phyloP scores from a whole-genome alignment of 495 filamentous ascomycete genomes.

The Penicillium nucicola region DNA sequence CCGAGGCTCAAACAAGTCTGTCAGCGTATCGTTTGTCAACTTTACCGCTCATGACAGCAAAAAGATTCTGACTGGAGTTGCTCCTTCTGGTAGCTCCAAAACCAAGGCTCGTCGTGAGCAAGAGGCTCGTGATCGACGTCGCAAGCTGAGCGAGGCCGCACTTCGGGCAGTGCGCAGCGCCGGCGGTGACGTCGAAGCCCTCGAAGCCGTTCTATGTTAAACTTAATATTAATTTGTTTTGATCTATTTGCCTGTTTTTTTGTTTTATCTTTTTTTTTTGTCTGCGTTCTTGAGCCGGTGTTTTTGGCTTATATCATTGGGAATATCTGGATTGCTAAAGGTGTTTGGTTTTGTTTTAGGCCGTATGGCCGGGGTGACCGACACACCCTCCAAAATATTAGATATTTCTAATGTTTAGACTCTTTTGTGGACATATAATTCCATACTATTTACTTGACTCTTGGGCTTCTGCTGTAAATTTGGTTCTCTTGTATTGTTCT shows the following conservation, averaged over 20 bases:
- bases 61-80: constrained; percentile 84
- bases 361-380: constrained; percentile 5
- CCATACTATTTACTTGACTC: constrained; percentile 8
- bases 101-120: constrained; percentile 88
- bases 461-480: neutral
- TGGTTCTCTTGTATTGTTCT: neutral
- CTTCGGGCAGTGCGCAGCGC: constrained; percentile 69
- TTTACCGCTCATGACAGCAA: constrained; percentile 80
- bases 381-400: constrained; percentile 23
- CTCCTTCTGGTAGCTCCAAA: constrained; percentile 85
- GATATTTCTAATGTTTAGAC: constrained; percentile 26
- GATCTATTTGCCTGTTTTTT: constrained; percentile 1
- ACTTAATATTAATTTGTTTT: neutral
- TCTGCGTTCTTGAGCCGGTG: constrained; percentile 18
- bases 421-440: constrained; percentile 18
- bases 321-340: constrained; percentile 24
- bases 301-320: constrained; percentile 25
- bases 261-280: constrained; percentile 10
- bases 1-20: constrained; percentile 33
- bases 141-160: constrained; percentile 72
- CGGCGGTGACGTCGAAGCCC: constrained; percentile 68
- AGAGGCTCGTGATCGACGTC: constrained; percentile 75
- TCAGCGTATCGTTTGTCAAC: constrained; percentile 77
- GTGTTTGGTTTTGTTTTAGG: constrained; percentile 18
- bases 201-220: constrained; percentile 48